These are phyloP conservation scores for Diphasiastrum complanatum DNA, from an alignment of 83 land plant genomes.

Conservation along the genomic window DNA sequence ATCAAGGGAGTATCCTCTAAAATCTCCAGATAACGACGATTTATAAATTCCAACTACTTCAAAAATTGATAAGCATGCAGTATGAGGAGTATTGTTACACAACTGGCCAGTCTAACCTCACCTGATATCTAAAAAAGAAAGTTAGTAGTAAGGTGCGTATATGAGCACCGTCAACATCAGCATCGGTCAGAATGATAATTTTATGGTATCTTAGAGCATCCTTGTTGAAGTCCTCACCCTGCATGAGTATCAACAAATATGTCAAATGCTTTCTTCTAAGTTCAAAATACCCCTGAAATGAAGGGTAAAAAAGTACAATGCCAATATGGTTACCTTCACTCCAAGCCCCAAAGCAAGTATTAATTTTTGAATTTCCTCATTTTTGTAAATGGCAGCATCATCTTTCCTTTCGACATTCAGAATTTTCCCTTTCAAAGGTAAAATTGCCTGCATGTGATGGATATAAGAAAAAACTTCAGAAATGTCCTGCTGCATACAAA, in stretches of 20 bases:
- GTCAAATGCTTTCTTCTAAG: background rate
- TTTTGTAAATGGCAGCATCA: slow-evolving; percentile 95
- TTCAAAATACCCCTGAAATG: background rate
- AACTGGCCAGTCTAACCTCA: slow-evolving; percentile 10
- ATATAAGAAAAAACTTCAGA: background rate
- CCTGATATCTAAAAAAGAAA: slow-evolving; percentile 98
- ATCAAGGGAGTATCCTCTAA: no score
- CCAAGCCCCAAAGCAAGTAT: slow-evolving; percentile 93
- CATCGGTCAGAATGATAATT: slow-evolving; percentile 92
- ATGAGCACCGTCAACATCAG: slow-evolving; percentile 99
- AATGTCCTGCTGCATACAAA: no score
- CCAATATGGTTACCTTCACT: slow-evolving; percentile 55
- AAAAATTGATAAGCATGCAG: no score
- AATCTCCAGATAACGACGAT: no score
- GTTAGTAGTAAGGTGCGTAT: slow-evolving; percentile 90
- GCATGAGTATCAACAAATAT: slow-evolving; percentile 7
- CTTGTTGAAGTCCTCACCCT: slow-evolving; percentile 95
- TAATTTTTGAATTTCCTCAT: slow-evolving; percentile 89
- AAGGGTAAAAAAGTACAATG: background rate
- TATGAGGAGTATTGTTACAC: background rate
- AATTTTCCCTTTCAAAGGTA: slow-evolving; percentile 95
- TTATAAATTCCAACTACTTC: no score
- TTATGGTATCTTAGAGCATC: slow-evolving; percentile 89
- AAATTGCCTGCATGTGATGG: slow-evolving; percentile 55
- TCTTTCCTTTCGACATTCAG: slow-evolving; percentile 84